These are phyloP conservation scores for Gilbertella persicaria DNA, from an alignment of 371 early-diverging fungal species.

Conservation along the genomic window DNA sequence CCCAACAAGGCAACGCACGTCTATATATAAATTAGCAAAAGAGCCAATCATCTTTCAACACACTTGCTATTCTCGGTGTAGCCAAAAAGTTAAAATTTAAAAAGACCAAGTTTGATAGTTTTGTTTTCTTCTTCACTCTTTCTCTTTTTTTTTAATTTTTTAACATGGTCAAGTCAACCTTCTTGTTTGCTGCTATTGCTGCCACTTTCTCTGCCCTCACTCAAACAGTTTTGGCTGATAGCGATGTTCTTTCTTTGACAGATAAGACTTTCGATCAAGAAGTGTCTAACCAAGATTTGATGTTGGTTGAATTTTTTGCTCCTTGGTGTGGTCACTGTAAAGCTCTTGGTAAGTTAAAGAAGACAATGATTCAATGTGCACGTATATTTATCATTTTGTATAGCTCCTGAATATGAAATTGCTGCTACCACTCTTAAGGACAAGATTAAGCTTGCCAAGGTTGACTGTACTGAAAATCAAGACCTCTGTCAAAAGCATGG, in stretches of 20 bases:
- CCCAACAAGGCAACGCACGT: no score
- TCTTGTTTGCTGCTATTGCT: conserved; percentile 44
- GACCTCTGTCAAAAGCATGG: conserved; percentile 80
- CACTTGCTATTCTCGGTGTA: background rate
- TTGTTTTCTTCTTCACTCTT: conserved; percentile 12
- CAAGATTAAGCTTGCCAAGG: conserved; percentile 83
- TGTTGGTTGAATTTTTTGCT: conserved; percentile 94
- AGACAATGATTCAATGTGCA: background rate
- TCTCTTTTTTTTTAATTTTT: conserved; percentile 4
- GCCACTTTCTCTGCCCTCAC: conserved; percentile 44
- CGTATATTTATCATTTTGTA: conserved; percentile 1
- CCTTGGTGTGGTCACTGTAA: conserved; percentile 98
- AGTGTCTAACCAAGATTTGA: conserved; percentile 66
- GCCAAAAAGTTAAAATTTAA: background rate
- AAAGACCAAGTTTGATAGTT: conserved; percentile 3
- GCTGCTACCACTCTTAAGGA: conserved; percentile 85
- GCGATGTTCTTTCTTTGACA: conserved; percentile 75
- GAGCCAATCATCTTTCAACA: background rate
- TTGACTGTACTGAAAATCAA: conserved; percentile 91
- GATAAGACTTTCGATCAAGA: conserved; percentile 64
- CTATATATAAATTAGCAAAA: no score
- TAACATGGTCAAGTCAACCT: conserved; percentile 44
- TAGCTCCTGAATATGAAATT: conserved; percentile 89
- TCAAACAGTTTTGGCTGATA: conserved; percentile 45
- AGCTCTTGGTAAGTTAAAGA: conserved; percentile 57